Conservation (phyloP, 345 rosid species). For the Diplotaxis tenuifolia region DNA sequence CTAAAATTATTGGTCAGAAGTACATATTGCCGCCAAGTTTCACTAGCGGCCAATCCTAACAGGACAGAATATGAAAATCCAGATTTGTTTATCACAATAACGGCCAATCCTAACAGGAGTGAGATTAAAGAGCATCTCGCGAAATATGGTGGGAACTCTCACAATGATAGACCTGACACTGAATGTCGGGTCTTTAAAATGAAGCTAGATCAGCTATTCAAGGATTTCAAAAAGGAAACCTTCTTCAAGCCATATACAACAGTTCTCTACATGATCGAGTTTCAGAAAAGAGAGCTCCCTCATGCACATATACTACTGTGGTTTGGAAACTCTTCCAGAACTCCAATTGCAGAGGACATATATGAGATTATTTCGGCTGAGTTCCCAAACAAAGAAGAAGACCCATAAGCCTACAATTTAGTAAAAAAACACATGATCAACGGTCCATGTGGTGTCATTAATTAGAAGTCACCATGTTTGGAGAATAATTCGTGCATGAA, state of each 20-base stretch:
- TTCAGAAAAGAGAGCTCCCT: not conserved
- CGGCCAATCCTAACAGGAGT: not conserved
- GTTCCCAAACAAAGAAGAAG: not conserved
- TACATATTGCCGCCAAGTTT: not conserved
- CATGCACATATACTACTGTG: not conserved
- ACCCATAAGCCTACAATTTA: not conserved
- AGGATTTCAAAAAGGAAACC: not conserved
- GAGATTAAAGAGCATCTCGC: not conserved
- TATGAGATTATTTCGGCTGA: not conserved
- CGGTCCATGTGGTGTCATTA: not conserved
- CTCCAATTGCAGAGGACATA: not conserved
- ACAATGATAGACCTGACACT: not conserved
- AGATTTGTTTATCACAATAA: not conserved
- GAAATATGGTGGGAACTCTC: not conserved
- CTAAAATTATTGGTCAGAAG: not conserved
- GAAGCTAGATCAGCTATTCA: not conserved
- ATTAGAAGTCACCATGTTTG: not conserved
- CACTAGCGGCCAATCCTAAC: not conserved
- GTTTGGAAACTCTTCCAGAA: not conserved
- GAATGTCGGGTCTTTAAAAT: not conserved
- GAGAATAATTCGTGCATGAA: not conserved
- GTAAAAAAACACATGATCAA: not conserved
- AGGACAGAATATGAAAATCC: too few relatives aligned
- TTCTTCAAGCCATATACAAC: not conserved
- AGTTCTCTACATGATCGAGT: not conserved